Evolutionary conservation across 345 rosid genomes (phyloP).

Genomic region (Euphorbia tirucalli): DNA sequence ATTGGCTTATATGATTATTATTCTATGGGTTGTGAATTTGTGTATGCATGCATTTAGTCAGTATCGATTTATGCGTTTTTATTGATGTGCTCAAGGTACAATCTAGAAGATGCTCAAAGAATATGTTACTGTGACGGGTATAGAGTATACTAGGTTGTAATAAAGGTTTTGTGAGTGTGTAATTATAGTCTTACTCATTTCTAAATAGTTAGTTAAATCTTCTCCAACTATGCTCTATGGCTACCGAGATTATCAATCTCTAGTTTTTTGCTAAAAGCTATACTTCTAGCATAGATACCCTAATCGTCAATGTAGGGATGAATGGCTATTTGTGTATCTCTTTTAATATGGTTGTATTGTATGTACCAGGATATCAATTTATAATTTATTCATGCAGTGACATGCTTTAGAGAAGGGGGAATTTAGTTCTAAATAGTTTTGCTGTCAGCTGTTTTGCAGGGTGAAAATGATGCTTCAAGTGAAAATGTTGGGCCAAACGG

Average conservation of each 20-base stretch:
- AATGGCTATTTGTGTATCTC: not conserved
- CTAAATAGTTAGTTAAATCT: not conserved
- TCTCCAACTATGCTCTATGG: not conserved
- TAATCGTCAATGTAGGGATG: not conserved
- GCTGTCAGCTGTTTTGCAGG: conserved; percentile 67
- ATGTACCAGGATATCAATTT: not conserved
- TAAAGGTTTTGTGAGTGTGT: not conserved
- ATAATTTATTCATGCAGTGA: not conserved
- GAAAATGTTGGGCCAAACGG: conserved; percentile 54
- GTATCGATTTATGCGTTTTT: not conserved
- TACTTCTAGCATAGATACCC: not conserved
- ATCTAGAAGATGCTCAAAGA: not conserved
- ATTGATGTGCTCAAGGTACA: not conserved
- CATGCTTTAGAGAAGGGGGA: conserved; percentile 4
- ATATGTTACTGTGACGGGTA: not conserved
- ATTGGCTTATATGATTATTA: not conserved
- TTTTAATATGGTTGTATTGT: conserved; percentile 10
- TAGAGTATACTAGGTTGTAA: not conserved
- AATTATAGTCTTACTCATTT: not conserved
- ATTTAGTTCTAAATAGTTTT: conserved; percentile 18
- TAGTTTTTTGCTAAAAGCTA: not conserved
- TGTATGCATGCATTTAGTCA: not conserved
- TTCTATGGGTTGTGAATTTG: not conserved
- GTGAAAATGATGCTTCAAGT: conserved; percentile 56
- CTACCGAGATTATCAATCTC: not conserved